Evolutionary conservation across 1,284 basidiomycete species (phyloP).

Genomic region (Pseudozyma sp.): DNA sequence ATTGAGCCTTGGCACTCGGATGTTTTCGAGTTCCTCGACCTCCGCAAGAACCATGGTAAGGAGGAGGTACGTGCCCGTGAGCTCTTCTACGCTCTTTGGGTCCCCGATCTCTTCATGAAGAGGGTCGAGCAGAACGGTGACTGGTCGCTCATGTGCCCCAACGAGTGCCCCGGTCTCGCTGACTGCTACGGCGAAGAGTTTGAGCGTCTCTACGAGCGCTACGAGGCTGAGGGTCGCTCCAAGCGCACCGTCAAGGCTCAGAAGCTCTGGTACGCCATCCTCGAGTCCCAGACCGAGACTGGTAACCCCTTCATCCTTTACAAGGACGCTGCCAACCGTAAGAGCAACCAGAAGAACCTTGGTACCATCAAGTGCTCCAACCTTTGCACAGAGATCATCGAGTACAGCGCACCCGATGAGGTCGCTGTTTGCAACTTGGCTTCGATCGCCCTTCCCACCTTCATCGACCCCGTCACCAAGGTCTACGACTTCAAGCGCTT

Average conservation of each 20-base stretch:
- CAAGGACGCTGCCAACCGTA: conserved; percentile 75
- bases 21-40: conserved; percentile 96
- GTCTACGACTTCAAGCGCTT: conserved; percentile 89
- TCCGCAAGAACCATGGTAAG: conserved; percentile 99
- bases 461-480: conserved; percentile 67
- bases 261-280: conserved; percentile 97
- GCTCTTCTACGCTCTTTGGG: conserved; percentile 98
- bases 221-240: conserved; percentile 90
- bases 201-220: conserved; percentile 86
- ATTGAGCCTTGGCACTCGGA: conserved; percentile 98
- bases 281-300: conserved; percentile 98
- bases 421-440: conserved; percentile 99
- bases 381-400: conserved; percentile 98
- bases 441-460: conserved; percentile 88
- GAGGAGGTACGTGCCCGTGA: conserved; percentile 97
- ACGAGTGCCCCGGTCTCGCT: conserved; percentile 89
- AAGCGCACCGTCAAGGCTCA: conserved; percentile 91
- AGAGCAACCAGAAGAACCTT: conserved; percentile 91
- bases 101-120: conserved; percentile 86
- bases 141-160: conserved; percentile 98
- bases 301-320: conserved; percentile 98
- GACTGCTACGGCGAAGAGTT: conserved; percentile 95
- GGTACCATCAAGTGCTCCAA: conserved; percentile 99
- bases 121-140: conserved; percentile 76
- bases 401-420: conserved; percentile 97